Evolutionary conservation across 1,139 yeast genomes (phyloP).

Genomic region (Lodderomyces margitis): DNA sequence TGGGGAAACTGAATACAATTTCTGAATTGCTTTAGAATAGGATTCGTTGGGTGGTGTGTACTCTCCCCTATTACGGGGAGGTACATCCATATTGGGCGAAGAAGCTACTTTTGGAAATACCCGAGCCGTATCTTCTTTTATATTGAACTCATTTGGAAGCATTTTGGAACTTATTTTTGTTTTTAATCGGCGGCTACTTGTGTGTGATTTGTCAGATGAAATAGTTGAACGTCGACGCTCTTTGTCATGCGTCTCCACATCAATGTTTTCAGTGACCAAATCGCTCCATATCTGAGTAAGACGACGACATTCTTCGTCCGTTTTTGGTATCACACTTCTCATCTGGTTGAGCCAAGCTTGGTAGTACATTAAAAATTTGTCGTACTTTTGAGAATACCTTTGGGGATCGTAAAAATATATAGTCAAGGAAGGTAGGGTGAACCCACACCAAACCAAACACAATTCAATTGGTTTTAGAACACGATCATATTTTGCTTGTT

Average conservation of each 20-base stretch:
- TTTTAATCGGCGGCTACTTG: neutral
- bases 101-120: neutral
- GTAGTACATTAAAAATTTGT: slow-evolving; percentile 12
- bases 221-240: neutral
- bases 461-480: slow-evolving; percentile 6
- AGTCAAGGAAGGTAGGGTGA: slow-evolving; percentile 5
- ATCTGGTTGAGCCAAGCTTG: slow-evolving; percentile 13
- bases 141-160: neutral
- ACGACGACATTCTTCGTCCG: neutral
- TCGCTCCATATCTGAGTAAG: neutral
- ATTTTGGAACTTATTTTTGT: neutral
- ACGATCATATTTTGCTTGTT: slow-evolving; percentile 5
- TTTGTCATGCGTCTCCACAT: neutral
- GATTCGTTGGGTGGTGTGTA: slow-evolving; percentile 18
- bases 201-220: neutral
- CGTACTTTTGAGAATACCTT: slow-evolving; percentile 9
- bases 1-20: slow-evolving; percentile 41
- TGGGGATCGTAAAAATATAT: slow-evolving; percentile 11
- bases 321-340: slow-evolving; percentile 5
- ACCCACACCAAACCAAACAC: slow-evolving; percentile 11
- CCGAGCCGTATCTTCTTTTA: neutral
- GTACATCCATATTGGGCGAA: neutral
- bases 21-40: slow-evolving; percentile 32
- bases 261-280: neutral
- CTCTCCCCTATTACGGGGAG: neutral